phyloP scores from a whole-genome alignment of 306 rosid genomes.

The Cotoneaster glaucophyllus region DNA sequence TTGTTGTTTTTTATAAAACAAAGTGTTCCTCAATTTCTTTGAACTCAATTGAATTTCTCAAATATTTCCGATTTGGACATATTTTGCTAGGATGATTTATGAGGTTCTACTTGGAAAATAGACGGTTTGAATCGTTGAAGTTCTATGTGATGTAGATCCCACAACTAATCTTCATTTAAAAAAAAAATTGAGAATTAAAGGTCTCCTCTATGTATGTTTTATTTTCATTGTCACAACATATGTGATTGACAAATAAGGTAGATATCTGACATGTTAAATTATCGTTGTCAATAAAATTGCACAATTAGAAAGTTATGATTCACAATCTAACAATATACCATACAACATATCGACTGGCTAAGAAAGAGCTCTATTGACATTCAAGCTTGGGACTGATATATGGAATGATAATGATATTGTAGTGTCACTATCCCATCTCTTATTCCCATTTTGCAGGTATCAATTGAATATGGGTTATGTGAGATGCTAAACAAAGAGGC shows the following conservation, averaged over 20 bases:
- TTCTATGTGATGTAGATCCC: too few species aligned
- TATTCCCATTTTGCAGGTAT: slow-evolving; percentile 36
- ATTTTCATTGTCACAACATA: too few species aligned
- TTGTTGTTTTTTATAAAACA: too few species aligned
- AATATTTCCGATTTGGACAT: too few species aligned
- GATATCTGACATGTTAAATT: not conserved
- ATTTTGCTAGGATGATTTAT: too few species aligned
- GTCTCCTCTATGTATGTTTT: too few species aligned
- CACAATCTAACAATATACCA: not conserved
- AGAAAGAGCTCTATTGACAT: not conserved
- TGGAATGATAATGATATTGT: not conserved
- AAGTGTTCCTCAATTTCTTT: too few species aligned
- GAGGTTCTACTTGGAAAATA: too few species aligned
- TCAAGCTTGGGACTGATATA: not conserved
- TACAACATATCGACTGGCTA: not conserved
- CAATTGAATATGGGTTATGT: slow-evolving; percentile 82
- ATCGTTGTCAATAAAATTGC: not conserved
- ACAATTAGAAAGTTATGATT: not conserved
- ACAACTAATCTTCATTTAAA: too few species aligned
- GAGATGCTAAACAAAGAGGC: slow-evolving; percentile 72
- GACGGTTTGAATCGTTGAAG: too few species aligned
- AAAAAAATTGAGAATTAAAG: too few species aligned
- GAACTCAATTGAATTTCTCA: too few species aligned
- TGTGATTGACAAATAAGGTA: not conserved
- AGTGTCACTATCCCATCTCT: not conserved